A percentile compares a stretch with the other conserved stretches of the same genome.
phyloP scores from a whole-genome alignment of 768 basidiomycete species.

The Trametes meyenii region DNA sequence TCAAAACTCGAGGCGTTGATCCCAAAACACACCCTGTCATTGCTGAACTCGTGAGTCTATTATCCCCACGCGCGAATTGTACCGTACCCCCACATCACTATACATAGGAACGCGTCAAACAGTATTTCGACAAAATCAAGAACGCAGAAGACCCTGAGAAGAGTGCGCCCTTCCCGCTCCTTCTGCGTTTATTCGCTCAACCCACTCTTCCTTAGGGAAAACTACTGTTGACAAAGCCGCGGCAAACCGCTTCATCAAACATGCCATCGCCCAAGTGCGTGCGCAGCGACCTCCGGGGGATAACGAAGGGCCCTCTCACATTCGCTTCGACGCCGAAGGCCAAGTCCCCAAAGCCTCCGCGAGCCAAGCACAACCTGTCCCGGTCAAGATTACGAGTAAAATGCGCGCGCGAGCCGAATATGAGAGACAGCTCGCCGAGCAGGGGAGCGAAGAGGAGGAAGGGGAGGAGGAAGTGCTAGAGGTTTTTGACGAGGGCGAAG shows the following conservation, averaged over 20 bases:
- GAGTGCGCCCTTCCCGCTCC: conserved; percentile 42
- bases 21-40: conserved; percentile 79
- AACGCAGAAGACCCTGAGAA: conserved; percentile 68
- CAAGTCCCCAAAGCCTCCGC: neutral
- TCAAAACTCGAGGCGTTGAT: conserved; percentile 79
- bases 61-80: conserved; percentile 18
- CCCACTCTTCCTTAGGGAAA: conserved; percentile 35
- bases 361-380: conserved; percentile 35
- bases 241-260: conserved; percentile 81
- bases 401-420: conserved; percentile 73
- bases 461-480: conserved; percentile 42
- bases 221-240: conserved; percentile 73
- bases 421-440: conserved; percentile 54
- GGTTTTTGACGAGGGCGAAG: conserved; percentile 42
- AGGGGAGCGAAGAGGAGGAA: conserved; percentile 46
- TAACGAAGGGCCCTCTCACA: conserved; percentile 23
- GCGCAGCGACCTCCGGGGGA: conserved; percentile 24
- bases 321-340: conserved; percentile 20
- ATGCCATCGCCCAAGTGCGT: conserved; percentile 72
- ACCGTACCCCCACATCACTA: neutral
- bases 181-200: neutral
- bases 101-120: conserved; percentile 67
- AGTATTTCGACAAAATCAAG: conserved; percentile 84
- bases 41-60: conserved; percentile 59
- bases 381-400: conserved; percentile 66